Conservation (phyloP, 2,329 filamentous ascomycete genomes). For the Epichloe aotearoae region DNA sequence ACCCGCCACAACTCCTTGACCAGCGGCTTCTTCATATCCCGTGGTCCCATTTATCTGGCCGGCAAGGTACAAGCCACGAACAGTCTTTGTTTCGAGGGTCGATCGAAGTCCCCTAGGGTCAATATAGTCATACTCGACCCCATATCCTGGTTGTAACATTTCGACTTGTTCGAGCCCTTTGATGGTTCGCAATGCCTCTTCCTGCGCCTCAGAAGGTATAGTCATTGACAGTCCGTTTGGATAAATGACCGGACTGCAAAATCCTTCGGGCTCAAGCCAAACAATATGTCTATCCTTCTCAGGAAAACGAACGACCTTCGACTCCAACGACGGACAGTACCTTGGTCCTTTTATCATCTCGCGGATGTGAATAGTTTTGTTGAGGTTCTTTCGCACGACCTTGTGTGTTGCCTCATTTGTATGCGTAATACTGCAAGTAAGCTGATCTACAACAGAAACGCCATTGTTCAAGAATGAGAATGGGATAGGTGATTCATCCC, state of each 20-base stretch:
- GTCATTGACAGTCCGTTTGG: conserved; percentile 98
- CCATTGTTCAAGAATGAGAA: conserved; percentile 81
- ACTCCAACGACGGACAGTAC: conserved; percentile 91
- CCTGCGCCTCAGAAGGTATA: conserved; percentile 76
- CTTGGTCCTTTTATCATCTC: conserved; percentile 89
- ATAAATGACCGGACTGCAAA: conserved; percentile 80
- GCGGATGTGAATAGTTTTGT: conserved; percentile 90
- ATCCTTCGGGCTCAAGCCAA: conserved; percentile 95
- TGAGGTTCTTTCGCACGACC: conserved; percentile 76
- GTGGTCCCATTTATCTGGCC: conserved; percentile 98
- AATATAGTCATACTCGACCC: conserved; percentile 97
- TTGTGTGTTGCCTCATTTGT: conserved; percentile 76
- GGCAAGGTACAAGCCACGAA: conserved; percentile 77
- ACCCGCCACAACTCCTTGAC: conserved; percentile 82
- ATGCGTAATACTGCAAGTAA: conserved; percentile 76
- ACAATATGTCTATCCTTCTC: conserved; percentile 75
- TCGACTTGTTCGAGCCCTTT: conserved; percentile 74
- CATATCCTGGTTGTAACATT: conserved; percentile 93
- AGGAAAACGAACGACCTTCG: conserved; percentile 80
- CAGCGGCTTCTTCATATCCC: conserved; percentile 93
- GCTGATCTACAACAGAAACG: conserved; percentile 68
- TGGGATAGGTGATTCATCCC: conserved; percentile 74
- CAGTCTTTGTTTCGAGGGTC: conserved; percentile 90
- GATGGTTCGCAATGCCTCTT: conserved; percentile 72
- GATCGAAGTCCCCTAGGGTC: conserved; percentile 77